A percentile compares a stretch with the other conserved stretches of the same genome.
Evolutionary conservation across 495 filamentous ascomycete species (phyloP).

Genomic region (Annulohypoxylon moriforme): DNA sequence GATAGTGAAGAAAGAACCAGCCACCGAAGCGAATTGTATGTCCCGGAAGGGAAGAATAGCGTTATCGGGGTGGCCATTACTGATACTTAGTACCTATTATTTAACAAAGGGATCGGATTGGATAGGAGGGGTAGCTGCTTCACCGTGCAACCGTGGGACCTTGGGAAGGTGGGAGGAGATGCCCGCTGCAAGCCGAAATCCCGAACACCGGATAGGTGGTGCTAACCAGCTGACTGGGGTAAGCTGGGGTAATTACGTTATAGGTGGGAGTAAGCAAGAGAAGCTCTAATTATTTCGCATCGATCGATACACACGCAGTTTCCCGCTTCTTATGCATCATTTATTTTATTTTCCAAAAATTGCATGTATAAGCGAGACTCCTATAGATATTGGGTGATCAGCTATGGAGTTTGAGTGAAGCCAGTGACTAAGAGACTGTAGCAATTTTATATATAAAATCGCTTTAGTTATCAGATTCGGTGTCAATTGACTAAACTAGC

Average conservation of each 20-base stretch:
- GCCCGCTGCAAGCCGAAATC: slow-evolving; percentile 36
- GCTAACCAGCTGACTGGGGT: background rate
- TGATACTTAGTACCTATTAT: slow-evolving; percentile 10
- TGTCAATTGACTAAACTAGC: slow-evolving; percentile 26
- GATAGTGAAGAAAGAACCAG: slow-evolving; percentile 5
- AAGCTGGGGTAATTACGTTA: slow-evolving; percentile 38
- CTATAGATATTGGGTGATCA: background rate
- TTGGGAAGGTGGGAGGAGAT: background rate
- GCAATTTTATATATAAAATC: background rate
- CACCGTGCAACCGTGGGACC: background rate
- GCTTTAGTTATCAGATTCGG: slow-evolving; percentile 3
- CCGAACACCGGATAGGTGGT: slow-evolving; percentile 35
- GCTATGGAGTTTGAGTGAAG: background rate
- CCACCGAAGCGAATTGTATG: slow-evolving; percentile 14
- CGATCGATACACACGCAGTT: background rate
- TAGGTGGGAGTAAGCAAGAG: slow-evolving; percentile 13
- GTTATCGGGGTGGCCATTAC: slow-evolving; percentile 34
- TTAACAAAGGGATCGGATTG: slow-evolving; percentile 29
- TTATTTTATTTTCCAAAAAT: too few species aligned
- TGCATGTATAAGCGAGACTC: background rate
- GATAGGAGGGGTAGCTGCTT: slow-evolving; percentile 27
- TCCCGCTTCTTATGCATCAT: background rate
- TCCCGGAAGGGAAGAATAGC: slow-evolving; percentile 28
- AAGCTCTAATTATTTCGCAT: slow-evolving; percentile 12
- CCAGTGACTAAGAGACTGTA: background rate